Evolutionary conservation across 495 filamentous ascomycete genomes (phyloP).

Genomic region (Articulospora tetracladia): DNA sequence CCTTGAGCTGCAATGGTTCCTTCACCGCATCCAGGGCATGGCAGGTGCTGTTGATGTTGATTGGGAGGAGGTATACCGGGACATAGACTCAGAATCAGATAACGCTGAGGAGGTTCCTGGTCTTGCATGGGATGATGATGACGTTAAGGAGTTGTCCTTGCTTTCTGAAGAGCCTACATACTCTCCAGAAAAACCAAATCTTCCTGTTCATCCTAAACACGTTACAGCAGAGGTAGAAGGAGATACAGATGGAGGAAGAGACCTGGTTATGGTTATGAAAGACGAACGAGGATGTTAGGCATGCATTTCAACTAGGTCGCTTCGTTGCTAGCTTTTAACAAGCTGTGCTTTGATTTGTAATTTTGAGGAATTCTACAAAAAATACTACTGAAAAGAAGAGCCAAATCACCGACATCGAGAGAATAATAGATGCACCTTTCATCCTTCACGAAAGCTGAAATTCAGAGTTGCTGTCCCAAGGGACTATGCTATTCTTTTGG

Average conservation of each 20-base stretch:
- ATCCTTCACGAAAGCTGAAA: too few relatives aligned
- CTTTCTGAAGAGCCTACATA: not conserved
- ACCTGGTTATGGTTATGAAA: not conserved
- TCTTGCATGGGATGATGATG: not conserved
- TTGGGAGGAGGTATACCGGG: not conserved
- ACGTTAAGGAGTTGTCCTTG: slow-evolving; percentile 2
- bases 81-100: slow-evolving; percentile 6
- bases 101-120: not conserved
- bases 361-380: slow-evolving; percentile 1
- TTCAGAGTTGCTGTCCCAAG: too few relatives aligned
- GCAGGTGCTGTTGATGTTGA: slow-evolving; percentile 12
- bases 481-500: too few relatives aligned
- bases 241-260: not conserved
- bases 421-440: too few relatives aligned
- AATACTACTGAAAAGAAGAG: slow-evolving; percentile 4
- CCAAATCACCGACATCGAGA: slow-evolving; percentile 4
- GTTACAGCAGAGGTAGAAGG: not conserved
- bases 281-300: not conserved
- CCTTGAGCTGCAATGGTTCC: slow-evolving; percentile 9
- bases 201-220: not conserved
- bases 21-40: slow-evolving; percentile 6
- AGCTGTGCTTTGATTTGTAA: not conserved
- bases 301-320: slow-evolving; percentile 6
- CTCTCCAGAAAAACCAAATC: slow-evolving; percentile 1
- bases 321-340: slow-evolving; percentile 5